Percentiles rank a stretch among this genome's conserved stretches.
phyloP scores from a whole-genome alignment of 2,329 filamentous ascomycete genomes.

The Claviceps lovelessii region DNA sequence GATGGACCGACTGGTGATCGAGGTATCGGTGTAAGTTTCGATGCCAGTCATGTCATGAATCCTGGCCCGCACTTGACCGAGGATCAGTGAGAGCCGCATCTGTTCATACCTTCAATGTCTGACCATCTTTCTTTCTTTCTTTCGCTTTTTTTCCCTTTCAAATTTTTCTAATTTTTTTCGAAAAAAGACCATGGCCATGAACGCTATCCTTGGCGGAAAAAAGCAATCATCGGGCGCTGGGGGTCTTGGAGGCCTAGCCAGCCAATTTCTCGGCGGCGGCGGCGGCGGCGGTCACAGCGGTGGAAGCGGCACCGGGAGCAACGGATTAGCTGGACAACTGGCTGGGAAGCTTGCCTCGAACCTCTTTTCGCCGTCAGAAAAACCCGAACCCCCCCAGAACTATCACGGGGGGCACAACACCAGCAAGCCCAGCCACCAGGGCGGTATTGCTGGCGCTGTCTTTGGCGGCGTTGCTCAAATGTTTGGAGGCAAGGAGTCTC shows the following conservation, averaged over 20 bases:
- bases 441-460: conserved; percentile 37
- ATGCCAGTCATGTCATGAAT: neutral
- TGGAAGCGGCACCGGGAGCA: conserved; percentile 20
- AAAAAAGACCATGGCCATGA: conserved; percentile 47
- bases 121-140: neutral
- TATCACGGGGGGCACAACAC: conserved; percentile 34
- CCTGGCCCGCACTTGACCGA: neutral
- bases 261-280: conserved; percentile 15
- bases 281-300: conserved; percentile 16
- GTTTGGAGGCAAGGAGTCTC: conserved; percentile 30
- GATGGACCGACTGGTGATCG: conserved; percentile 44
- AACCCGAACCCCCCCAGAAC: conserved; percentile 31
- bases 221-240: conserved; percentile 16
- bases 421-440: conserved; percentile 23
- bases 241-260: conserved; percentile 6
- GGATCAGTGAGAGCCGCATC: neutral
- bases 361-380: conserved; percentile 34
- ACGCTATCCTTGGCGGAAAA: conserved; percentile 40
- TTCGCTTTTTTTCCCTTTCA: too few relatives aligned
- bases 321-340: conserved; percentile 36
- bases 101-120: neutral
- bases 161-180: too few relatives aligned
- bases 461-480: conserved; percentile 43
- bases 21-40: conserved; percentile 45
- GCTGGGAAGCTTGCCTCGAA: conserved; percentile 42